A percentile compares a stretch with the other conserved stretches of the same genome.
Evolutionary conservation across 2,329 filamentous ascomycete genomes (phyloP).

Genomic region (Penicillium crustosum): DNA sequence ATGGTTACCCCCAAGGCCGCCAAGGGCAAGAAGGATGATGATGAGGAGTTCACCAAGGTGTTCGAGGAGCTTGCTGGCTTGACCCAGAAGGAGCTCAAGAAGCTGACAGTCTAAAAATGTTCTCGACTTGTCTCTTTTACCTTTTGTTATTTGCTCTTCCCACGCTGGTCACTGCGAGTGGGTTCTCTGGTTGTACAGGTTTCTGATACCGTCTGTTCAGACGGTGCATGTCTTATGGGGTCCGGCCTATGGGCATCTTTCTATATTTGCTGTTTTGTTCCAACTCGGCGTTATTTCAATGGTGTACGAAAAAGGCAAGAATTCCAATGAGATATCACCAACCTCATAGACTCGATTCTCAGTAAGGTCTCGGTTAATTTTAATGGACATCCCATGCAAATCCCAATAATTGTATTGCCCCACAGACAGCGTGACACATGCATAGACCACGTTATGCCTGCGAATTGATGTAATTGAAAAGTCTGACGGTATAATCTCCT

Average conservation of each 20-base stretch:
- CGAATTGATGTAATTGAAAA: neutral
- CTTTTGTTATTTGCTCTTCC: slow-evolving; percentile 22
- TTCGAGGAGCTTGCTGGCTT: slow-evolving; percentile 60
- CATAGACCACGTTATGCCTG: neutral
- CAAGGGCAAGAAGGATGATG: slow-evolving; percentile 53
- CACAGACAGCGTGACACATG: neutral
- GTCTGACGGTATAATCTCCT: neutral
- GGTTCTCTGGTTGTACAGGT: slow-evolving; percentile 40
- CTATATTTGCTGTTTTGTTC: slow-evolving; percentile 35
- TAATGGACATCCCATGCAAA: neutral
- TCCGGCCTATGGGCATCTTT: slow-evolving; percentile 40
- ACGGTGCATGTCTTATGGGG: slow-evolving; percentile 41
- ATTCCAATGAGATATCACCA: slow-evolving; percentile 29
- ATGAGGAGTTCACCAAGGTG: slow-evolving; percentile 52
- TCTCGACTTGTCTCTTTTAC: slow-evolving; percentile 21
- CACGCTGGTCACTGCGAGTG: slow-evolving; percentile 28
- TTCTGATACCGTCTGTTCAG: slow-evolving; percentile 38
- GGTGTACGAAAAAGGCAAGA: slow-evolving; percentile 44
- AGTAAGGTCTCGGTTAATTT: neutral
- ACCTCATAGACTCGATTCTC: slow-evolving; percentile 12
- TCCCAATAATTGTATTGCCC: neutral
- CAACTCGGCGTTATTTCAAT: slow-evolving; percentile 40
- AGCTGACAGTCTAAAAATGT: slow-evolving; percentile 52
- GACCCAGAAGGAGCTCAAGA: slow-evolving; percentile 58
- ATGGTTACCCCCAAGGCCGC: slow-evolving; percentile 65